A percentile compares a stretch with the other conserved stretches of the same genome.
Evolutionary conservation across 139 green algal species (phyloP).

Genomic region (Chlamydomonas sphaeroides): DNA sequence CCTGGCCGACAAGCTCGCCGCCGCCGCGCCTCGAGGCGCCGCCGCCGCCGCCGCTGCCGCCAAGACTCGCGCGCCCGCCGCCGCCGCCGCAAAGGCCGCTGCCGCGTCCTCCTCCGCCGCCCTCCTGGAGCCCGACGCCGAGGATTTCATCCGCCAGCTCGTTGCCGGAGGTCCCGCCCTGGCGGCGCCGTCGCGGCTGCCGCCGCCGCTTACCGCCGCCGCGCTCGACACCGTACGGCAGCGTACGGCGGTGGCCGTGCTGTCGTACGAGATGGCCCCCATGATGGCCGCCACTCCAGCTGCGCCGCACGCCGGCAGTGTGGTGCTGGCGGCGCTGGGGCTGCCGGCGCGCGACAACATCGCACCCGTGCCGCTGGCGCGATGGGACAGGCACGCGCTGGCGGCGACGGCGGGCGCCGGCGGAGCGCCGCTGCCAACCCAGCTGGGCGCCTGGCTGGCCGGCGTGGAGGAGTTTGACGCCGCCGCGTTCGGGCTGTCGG

Average conservation of each 20-base stretch:
- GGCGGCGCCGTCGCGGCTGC: background rate
- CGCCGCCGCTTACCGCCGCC: background rate
- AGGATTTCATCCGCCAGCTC: conserved; percentile 12
- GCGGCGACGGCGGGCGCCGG: background rate
- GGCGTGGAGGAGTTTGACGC: conserved; percentile 73
- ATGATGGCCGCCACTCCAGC: background rate
- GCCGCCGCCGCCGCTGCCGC: background rate
- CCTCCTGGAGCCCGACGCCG: too few relatives aligned
- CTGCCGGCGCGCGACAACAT: conserved; percentile 25
- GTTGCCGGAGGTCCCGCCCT: background rate
- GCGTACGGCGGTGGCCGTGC: background rate
- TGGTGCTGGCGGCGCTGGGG: background rate
- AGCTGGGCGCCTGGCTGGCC: conserved; percentile 72
- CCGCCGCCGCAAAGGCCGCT: background rate
- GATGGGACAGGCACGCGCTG: conserved; percentile 18
- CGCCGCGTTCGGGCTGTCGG: conserved; percentile 63
- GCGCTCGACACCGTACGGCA: background rate
- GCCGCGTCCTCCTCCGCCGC: too few relatives aligned
- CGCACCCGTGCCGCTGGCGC: background rate
- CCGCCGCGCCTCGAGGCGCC: background rate
- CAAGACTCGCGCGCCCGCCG: background rate
- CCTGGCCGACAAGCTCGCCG: conserved; percentile 45
- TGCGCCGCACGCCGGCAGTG: background rate
- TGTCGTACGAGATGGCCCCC: conserved; percentile 22
- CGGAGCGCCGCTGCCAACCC: conserved; percentile 1